Base-by-base conservation (phyloP, 306 rosid genomes). In the Cotoneaster glaucophyllus region DNA sequence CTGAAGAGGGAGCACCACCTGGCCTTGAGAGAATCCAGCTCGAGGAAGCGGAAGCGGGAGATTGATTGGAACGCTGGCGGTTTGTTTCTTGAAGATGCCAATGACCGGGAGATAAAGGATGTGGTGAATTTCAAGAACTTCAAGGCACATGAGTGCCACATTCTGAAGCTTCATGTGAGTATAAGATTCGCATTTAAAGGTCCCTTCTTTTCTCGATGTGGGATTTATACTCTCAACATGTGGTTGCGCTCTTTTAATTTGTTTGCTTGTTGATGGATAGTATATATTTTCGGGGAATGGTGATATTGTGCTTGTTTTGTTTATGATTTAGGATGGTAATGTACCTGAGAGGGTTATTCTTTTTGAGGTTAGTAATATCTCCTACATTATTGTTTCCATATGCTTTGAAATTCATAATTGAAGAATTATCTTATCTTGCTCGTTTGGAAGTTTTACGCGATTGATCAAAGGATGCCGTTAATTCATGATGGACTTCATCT, bases 121-220 rank as follows among this genome's bases (percentile, higher is more conserved):
- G 22, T 28, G 0, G 45, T 90, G 67, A 72, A 79, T 4, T 87
- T 90, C 52, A 67, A 66, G 32, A 75, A 62, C 4, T 87, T 74
- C 25, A 70, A 74, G 53, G 84, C 84, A 22, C 22, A 69, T 3
- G 78, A 80, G 63, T 84, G 87, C 59, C 88, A 90, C 63, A 80
- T 84, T 67, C 79, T 90, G 58, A 72, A 77, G 34, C 88, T 90
- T 81, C 84, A 77, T 48, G 95, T 90, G 52, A 87, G 91, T 82
- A 71, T 61, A 71, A 31, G 24, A 43, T 52, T 54, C 41, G 2
- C 10, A 37, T 37, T 37, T 37, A 37, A 37, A 37, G 41, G 41
- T 37, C 41, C 41, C 9, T 37, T 37, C 41, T 37, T 37, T 37
- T 37, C 41, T 0, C 9, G 39, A 34, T 1, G 39, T 34, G 39